Evolutionary conservation across 257 asterid genomes (phyloP).

Genomic region (Striga asiatica): DNA sequence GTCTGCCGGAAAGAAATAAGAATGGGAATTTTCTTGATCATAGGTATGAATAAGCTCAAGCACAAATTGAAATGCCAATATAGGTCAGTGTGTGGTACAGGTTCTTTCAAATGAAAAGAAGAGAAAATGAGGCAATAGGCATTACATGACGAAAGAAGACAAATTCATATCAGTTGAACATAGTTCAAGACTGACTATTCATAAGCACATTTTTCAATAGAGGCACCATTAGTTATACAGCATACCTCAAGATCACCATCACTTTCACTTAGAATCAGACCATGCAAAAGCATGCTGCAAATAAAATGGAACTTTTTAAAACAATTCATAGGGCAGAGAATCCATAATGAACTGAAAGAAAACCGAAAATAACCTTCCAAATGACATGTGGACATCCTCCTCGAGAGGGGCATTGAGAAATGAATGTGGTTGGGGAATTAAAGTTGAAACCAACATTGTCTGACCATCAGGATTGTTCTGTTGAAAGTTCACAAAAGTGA

Average conservation of each 20-base stretch:
- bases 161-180: background rate
- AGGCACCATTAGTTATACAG: background rate
- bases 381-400: slow-evolving; percentile 89
- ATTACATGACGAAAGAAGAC: background rate
- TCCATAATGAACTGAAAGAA: slow-evolving; percentile 2
- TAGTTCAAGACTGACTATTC: background rate
- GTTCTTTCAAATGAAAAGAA: too few species aligned
- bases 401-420: slow-evolving; percentile 57
- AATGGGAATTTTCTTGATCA: background rate
- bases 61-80: background rate
- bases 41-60: background rate
- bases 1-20: slow-evolving; percentile 44
- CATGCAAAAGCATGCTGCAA: slow-evolving; percentile 93
- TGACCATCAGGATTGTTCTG: slow-evolving; percentile 90
- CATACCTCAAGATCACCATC: slow-evolving; percentile 94
- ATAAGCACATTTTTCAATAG: background rate
- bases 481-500: slow-evolving; percentile 8
- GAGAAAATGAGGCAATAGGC: too few species aligned
- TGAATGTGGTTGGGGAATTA: slow-evolving; percentile 68
- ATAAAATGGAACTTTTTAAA: slow-evolving; percentile 14
- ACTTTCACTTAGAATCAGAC: slow-evolving; percentile 66
- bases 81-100: background rate
- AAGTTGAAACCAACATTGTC: slow-evolving; percentile 78
- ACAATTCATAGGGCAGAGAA: slow-evolving; percentile 8
- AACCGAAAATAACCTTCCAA: slow-evolving; percentile 57